Conservation (phyloP, 768 basidiomycete genomes). For the Phylloporus arenicola region DNA sequence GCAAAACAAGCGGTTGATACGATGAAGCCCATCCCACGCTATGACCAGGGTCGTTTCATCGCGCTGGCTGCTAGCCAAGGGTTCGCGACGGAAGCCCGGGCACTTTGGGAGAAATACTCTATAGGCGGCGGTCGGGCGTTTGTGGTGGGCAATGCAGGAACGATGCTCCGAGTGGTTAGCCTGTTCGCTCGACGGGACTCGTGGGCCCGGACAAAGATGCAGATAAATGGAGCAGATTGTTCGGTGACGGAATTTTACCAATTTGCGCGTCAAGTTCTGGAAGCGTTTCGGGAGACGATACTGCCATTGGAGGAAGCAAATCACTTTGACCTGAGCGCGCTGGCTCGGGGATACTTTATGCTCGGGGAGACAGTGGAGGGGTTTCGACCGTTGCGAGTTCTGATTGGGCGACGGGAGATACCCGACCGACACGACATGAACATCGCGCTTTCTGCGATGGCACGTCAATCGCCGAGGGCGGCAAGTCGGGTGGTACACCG, state of each 20-base stretch:
- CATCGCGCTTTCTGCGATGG: slow-evolving; percentile 52
- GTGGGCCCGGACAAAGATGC: slow-evolving; percentile 15
- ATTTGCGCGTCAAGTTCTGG: slow-evolving; percentile 45
- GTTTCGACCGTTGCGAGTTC: slow-evolving; percentile 40
- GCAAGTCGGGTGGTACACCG: slow-evolving; percentile 46
- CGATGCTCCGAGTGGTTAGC: slow-evolving; percentile 41
- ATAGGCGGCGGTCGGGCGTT: slow-evolving; percentile 35
- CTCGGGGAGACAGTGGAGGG: slow-evolving; percentile 45
- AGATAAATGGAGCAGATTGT: neutral
- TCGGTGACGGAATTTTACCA: slow-evolving; percentile 12
- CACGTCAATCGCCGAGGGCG: slow-evolving; percentile 41
- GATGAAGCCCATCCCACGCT: slow-evolving; percentile 37
- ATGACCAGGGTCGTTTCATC: slow-evolving; percentile 48
- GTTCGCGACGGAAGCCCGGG: slow-evolving; percentile 43
- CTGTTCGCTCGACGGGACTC: slow-evolving; percentile 31
- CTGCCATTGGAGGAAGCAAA: slow-evolving; percentile 42
- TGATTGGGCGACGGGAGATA: slow-evolving; percentile 44
- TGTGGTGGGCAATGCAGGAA: slow-evolving; percentile 41
- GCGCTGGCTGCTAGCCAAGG: slow-evolving; percentile 41
- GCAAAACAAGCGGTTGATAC: slow-evolving; percentile 44
- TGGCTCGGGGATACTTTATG: slow-evolving; percentile 60
- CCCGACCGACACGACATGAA: slow-evolving; percentile 65
- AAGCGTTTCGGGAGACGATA: slow-evolving; percentile 39
- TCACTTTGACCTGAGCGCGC: slow-evolving; percentile 51
- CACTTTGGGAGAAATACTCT: slow-evolving; percentile 55